These are phyloP conservation scores for Epichloe festucae DNA, from an alignment of 2,329 filamentous ascomycete genomes.

Conservation along the genomic window DNA sequence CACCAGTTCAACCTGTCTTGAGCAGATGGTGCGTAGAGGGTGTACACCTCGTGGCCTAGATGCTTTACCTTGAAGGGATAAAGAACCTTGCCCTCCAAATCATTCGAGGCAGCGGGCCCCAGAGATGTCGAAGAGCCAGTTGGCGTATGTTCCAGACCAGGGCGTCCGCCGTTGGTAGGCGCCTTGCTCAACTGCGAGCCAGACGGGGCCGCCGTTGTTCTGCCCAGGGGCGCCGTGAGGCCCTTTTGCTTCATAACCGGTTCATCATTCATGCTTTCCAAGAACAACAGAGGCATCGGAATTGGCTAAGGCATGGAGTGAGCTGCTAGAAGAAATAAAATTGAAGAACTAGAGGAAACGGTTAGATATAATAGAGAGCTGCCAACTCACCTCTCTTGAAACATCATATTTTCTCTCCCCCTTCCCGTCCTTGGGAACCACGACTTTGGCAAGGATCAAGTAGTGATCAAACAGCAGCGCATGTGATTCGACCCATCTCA, in stretches of 20 bases:
- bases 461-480: slow-evolving; percentile 95
- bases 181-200: slow-evolving; percentile 46
- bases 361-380: too few species aligned
- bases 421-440: slow-evolving; percentile 52
- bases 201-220: slow-evolving; percentile 47
- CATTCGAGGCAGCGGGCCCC: slow-evolving; percentile 36
- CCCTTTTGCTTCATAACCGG: slow-evolving; percentile 75
- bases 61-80: slow-evolving; percentile 96
- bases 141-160: slow-evolving; percentile 52
- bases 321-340: slow-evolving; percentile 14
- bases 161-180: slow-evolving; percentile 37
- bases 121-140: slow-evolving; percentile 54
- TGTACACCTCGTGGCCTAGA: slow-evolving; percentile 86
- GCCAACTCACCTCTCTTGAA: slow-evolving; percentile 58
- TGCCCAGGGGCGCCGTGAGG: slow-evolving; percentile 47
- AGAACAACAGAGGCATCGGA: slow-evolving; percentile 86
- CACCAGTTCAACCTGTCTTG: slow-evolving; percentile 80
- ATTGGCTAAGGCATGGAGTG: slow-evolving; percentile 47
- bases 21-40: slow-evolving; percentile 68
- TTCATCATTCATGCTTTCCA: slow-evolving; percentile 88
- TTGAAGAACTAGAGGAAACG: neutral
- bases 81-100: slow-evolving; percentile 69
- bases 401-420: slow-evolving; percentile 85
- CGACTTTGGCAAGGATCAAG: slow-evolving; percentile 77
- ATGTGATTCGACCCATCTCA: slow-evolving; percentile 89